A percentile compares a stretch with the other conserved stretches of the same genome.
Conservation (phyloP, 116 monocot species). For the Iris pallida region DNA sequence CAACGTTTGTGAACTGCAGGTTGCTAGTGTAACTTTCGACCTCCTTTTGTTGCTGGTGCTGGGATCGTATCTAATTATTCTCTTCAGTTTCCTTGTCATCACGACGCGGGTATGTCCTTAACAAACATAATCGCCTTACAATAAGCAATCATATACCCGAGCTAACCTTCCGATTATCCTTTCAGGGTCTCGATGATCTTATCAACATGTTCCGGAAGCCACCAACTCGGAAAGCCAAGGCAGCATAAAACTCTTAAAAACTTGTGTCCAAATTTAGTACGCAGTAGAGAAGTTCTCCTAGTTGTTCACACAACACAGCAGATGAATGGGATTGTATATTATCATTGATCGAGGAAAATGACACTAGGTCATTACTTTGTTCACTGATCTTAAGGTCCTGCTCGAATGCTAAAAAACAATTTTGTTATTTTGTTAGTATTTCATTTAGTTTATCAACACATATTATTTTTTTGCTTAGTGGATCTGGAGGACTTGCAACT, state of each 20-base stretch:
- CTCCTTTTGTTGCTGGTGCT: conserved; percentile 68
- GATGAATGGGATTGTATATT: not conserved
- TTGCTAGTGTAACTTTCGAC: conserved; percentile 96
- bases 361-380: not conserved
- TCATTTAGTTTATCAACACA: not conserved
- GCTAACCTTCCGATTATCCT: not conserved
- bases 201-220: conserved; percentile 86
- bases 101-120: conserved; percentile 62
- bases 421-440: not conserved
- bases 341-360: conserved; percentile 1
- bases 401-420: not conserved
- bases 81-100: conserved; percentile 88
- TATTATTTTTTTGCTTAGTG: not conserved
- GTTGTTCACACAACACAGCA: not conserved
- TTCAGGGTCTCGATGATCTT: conserved; percentile 93
- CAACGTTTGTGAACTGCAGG: conserved; percentile 35
- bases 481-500: not conserved
- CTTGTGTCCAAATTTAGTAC: not conserved
- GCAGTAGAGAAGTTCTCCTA: not conserved
- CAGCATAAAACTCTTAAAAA: conserved; percentile 31
- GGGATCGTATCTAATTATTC: conserved; percentile 82
- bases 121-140: not conserved
- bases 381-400: not conserved
- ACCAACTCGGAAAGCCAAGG: conserved; percentile 63
- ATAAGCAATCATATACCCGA: not conserved